Percentiles rank a stretch among this genome's conserved stretches.
Evolutionary conservation across 805 yeast genomes (phyloP).

Genomic region (baker's yeast (Saccharomyces cerevisiae)): DNA sequence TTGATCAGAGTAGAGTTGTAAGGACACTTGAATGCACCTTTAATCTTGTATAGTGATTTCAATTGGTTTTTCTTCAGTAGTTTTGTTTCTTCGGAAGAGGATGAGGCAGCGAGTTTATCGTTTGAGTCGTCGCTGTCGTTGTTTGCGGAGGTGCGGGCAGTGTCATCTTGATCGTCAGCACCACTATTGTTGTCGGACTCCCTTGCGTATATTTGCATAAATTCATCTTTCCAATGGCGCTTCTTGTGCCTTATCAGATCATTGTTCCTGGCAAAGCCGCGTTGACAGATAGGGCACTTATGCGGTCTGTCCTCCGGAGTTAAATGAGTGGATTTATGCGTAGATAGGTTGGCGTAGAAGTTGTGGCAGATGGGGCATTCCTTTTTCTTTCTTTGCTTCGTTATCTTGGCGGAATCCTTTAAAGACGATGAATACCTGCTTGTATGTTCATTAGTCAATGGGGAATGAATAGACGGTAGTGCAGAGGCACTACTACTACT

Average conservation of each 20-base stretch:
- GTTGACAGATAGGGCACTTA: slow-evolving; percentile 63
- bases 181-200: neutral
- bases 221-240: slow-evolving; percentile 66
- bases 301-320: slow-evolving; percentile 72
- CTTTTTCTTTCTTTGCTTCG: slow-evolving; percentile 51
- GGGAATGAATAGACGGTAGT: neutral
- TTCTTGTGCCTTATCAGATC: slow-evolving; percentile 80
- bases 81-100: neutral
- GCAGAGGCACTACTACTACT: neutral
- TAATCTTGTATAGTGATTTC: slow-evolving; percentile 16
- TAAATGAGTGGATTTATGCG: slow-evolving; percentile 76
- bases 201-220: neutral
- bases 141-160: neutral
- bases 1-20: slow-evolving; percentile 32
- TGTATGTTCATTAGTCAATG: neutral
- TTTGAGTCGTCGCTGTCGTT: neutral
- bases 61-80: slow-evolving; percentile 11
- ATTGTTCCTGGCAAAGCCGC: slow-evolving; percentile 85
- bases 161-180: neutral
- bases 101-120: neutral
- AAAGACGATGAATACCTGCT: neutral
- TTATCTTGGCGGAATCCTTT: slow-evolving; percentile 10
- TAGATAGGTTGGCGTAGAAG: slow-evolving; percentile 69
- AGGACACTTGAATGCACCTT: slow-evolving; percentile 64
- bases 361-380: slow-evolving; percentile 64